These are phyloP conservation scores for Pulveroboletus sp. DNA, from an alignment of 768 basidiomycete species.

Conservation along the genomic window DNA sequence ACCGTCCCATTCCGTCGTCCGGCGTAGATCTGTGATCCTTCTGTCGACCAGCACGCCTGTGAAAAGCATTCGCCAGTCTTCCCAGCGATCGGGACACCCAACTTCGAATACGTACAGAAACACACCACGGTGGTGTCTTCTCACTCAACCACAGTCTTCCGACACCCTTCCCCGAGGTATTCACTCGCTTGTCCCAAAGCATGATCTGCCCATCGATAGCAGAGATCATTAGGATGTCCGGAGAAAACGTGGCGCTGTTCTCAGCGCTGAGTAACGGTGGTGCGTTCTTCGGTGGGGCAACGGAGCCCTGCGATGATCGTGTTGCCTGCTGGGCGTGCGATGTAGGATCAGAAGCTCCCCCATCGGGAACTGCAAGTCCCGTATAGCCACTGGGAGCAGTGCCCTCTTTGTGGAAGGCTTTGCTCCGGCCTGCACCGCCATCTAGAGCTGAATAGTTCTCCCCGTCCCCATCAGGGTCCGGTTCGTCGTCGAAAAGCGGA, in stretches of 20 bases:
- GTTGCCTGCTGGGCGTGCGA: constrained; percentile 20
- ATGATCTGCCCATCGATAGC: constrained; percentile 90
- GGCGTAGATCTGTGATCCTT: constrained; percentile 84
- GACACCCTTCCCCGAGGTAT: constrained; percentile 61
- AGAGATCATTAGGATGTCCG: constrained; percentile 82
- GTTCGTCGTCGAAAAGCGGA: constrained; percentile 86
- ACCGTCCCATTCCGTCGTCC: constrained; percentile 87
- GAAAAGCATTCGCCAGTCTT: constrained; percentile 3
- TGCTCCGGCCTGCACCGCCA: constrained; percentile 15
- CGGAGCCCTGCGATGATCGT: constrained; percentile 31
- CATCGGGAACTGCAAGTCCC: constrained; percentile 30
- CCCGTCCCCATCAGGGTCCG: constrained; percentile 52
- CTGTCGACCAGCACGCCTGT: constrained; percentile 92
- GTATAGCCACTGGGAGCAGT: constrained; percentile 9
- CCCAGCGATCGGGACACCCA: constrained; percentile 1
- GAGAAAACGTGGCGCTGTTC: constrained; percentile 61
- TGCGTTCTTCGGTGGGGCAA: constrained; percentile 66
- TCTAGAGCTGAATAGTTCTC: constrained; percentile 19
- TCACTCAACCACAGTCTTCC: constrained; percentile 87
- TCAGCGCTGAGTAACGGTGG: constrained; percentile 65
- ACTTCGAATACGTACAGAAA: constrained; percentile 60
- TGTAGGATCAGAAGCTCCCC: constrained; percentile 16
- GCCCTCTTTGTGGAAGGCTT: constrained; percentile 13
- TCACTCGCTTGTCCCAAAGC: constrained; percentile 81
- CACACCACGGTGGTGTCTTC: constrained; percentile 93